phyloP scores from a whole-genome alignment of 1,139 yeast genomes.

The Pneumocystis wakefieldiae region DNA sequence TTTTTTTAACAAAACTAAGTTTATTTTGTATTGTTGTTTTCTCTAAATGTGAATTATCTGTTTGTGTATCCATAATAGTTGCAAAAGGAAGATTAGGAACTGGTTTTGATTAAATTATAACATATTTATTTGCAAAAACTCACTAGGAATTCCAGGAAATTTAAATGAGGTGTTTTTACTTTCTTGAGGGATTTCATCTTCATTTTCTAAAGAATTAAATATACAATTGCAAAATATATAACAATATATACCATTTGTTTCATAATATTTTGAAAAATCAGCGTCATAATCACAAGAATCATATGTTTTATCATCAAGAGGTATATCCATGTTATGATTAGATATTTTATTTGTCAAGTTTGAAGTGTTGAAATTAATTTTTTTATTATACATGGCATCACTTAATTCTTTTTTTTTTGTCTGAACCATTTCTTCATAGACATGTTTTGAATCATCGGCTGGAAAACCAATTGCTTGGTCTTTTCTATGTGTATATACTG shows the following conservation, averaged over 20 bases:
- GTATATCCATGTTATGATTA: not conserved
- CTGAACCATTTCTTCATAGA: not conserved
- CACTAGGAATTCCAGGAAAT: not conserved
- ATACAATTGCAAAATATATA: not conserved
- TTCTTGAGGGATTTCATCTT: not conserved
- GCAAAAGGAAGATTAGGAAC: not conserved
- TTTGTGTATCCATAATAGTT: not conserved
- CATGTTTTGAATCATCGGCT: not conserved
- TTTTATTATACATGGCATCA: not conserved
- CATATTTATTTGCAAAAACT: not conserved
- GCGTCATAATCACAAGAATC: not conserved
- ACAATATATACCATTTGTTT: not conserved
- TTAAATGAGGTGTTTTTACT: not conserved
- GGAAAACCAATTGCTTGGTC: not conserved
- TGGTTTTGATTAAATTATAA: not conserved
- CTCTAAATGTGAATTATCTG: not conserved
- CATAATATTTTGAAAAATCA: not conserved
- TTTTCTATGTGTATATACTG: not conserved
- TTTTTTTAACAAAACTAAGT: not conserved
- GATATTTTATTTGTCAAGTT: not conserved
- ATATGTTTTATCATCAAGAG: not conserved
- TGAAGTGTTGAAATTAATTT: not conserved
- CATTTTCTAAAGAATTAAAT: not conserved
- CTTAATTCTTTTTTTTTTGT: not conserved
- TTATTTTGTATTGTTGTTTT: not conserved